Percentiles rank a stretch among this genome's conserved stretches.
Evolutionary conservation across 495 filamentous ascomycete genomes (phyloP).

Genomic region (Chaetomium fimeti): DNA sequence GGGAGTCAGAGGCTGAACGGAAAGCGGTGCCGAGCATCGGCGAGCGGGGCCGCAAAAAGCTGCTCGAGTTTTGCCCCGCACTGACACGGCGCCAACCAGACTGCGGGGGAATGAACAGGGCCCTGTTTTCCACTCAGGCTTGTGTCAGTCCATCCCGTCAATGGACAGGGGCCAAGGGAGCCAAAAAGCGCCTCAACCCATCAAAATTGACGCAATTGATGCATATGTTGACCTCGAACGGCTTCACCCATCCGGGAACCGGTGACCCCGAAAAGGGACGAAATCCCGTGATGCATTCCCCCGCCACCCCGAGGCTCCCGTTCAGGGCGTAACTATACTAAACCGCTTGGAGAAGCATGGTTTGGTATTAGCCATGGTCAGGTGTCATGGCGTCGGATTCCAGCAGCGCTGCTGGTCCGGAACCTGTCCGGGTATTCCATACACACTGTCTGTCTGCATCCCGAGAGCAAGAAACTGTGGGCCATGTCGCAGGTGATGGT

Average conservation of each 20-base stretch:
- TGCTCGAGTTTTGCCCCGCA: conserved; percentile 29
- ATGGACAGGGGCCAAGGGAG: not conserved
- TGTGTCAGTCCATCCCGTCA: not conserved
- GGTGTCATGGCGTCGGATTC: not conserved
- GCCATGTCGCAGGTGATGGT: not conserved
- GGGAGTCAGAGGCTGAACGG: conserved; percentile 15
- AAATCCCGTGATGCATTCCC: not conserved
- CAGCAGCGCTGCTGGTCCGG: not conserved
- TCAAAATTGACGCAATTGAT: conserved; percentile 11
- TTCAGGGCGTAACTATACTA: too few relatives aligned
- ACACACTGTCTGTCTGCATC: not conserved
- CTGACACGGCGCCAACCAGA: conserved; percentile 5
- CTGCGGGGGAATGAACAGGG: not conserved
- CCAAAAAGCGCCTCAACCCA: not conserved
- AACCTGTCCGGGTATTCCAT: not conserved
- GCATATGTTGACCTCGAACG: not conserved
- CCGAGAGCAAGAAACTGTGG: conserved; percentile 1
- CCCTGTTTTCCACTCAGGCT: conserved; percentile 2
- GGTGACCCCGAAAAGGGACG: not conserved
- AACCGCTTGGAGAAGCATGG: not conserved
- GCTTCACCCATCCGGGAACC: not conserved
- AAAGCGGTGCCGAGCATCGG: conserved; percentile 25
- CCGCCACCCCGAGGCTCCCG: too few relatives aligned
- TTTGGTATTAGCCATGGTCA: not conserved
- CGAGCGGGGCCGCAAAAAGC: conserved; percentile 21